Evolutionary conservation across 2,329 filamentous ascomycete genomes (phyloP).

Genomic region (Tetracladium maxilliforme): DNA sequence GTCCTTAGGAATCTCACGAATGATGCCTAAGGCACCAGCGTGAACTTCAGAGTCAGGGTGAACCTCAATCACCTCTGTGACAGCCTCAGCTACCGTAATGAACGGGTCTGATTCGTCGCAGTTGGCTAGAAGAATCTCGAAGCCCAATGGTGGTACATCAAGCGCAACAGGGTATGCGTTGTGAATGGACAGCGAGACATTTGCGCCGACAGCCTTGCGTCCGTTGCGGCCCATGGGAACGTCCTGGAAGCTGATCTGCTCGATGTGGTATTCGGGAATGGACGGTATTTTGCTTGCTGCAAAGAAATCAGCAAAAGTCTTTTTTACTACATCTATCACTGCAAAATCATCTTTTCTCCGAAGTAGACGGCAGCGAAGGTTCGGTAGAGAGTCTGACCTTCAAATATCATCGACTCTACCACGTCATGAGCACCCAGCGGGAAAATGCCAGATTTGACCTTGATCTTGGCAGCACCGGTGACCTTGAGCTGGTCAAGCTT

Average conservation of each 20-base stretch:
- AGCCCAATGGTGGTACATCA: constrained; percentile 63
- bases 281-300: constrained; percentile 55
- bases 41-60: constrained; percentile 52
- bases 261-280: constrained; percentile 72
- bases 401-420: constrained; percentile 60
- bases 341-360: constrained; percentile 36
- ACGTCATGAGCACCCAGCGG: constrained; percentile 65
- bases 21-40: constrained; percentile 55
- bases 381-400: constrained; percentile 65
- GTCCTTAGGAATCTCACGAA: constrained; percentile 58
- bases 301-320: constrained; percentile 1
- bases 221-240: constrained; percentile 29
- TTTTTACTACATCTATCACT: constrained; percentile 8
- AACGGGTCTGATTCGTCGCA: constrained; percentile 58
- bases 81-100: constrained; percentile 66
- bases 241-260: constrained; percentile 67
- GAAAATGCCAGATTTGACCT: constrained; percentile 66
- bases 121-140: constrained; percentile 73
- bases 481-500: constrained; percentile 57
- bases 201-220: constrained; percentile 59
- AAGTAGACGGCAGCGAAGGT: constrained; percentile 46
- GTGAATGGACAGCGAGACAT: constrained; percentile 56
- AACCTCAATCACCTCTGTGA: constrained; percentile 52
- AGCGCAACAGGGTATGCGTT: constrained; percentile 72
- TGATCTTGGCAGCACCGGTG: constrained; percentile 57